Evolutionary conservation across 805 yeast species (phyloP), one percentile per base, ranked within the genome.

Genomic region (Sugiyamaella floridensis): DNA sequence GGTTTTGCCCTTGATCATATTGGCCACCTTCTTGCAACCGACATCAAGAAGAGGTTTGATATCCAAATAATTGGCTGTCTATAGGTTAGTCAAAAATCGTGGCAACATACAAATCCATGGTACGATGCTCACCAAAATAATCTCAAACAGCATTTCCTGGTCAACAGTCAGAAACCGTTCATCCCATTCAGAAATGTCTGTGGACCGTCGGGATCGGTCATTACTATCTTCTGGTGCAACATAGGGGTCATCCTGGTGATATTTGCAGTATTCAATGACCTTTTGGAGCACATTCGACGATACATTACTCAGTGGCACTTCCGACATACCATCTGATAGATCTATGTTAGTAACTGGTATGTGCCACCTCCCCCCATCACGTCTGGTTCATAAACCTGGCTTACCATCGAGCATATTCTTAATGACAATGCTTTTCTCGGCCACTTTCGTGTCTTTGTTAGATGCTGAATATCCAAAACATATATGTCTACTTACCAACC

Each of bases 231-330:
- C 88, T 50, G 84, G 90, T 57, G 83, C 89, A 16, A 87, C 86
- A 16, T 75, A 75, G 9, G 86, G 79, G 66, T 87, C 89, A 50
- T 71, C 66, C 68, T 84, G 86, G 74, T 92, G 97, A 68, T 92
- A 93, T 64, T 87, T 95, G 63, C 97, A 89, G 95, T 97, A 92
- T 67, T 92, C 96, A 50, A 92, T 75, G n/a, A 92, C 92, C 66
- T 89, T 89, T 67, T 85, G 81, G 71, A 92, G 76, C 18, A 92
- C 66, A 15, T 85, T 82, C 9, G 95, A 85, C 59, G 70, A 58
- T 8, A 65, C 97, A 64, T 88, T 89, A 41, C 96, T 96, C 11
- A 89, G 81, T 40, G 97, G 97, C 63, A 92, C 85, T 52, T 71
- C 71, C 58, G 82, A 85, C 51, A 81, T 86, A 43, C 79, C 84